These are phyloP conservation scores for Phytopythium helicoides DNA, from an alignment of 352 stramenopile genomes.

Conservation along the genomic window DNA sequence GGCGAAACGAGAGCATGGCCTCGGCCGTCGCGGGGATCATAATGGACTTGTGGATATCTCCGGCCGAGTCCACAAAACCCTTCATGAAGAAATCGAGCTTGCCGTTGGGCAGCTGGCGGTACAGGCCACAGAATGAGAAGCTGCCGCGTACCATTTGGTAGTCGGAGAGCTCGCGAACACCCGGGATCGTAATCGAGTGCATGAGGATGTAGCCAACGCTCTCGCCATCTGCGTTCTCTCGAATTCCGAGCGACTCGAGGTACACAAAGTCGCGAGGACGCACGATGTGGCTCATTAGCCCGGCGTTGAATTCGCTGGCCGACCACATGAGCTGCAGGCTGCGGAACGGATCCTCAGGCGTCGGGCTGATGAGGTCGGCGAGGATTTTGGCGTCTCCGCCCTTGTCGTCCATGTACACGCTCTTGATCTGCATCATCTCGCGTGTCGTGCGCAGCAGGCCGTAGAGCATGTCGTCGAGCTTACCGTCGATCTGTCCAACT, in stretches of 20 bases:
- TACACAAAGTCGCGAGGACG: constrained; percentile 46
- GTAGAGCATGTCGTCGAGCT: constrained; percentile 52
- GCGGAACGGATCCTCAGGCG: constrained; percentile 36
- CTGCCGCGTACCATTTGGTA: constrained; percentile 32
- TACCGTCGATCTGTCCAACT: constrained; percentile 39
- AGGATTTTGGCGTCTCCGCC: constrained; percentile 39
- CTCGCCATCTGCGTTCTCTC: constrained; percentile 33
- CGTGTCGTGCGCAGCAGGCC: constrained; percentile 23
- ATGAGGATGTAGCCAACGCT: constrained; percentile 57
- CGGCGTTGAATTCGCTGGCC: constrained; percentile 20
- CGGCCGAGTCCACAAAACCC: neutral
- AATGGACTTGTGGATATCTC: neutral
- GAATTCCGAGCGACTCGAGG: constrained; percentile 42
- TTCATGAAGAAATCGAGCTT: neutral
- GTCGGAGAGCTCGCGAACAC: constrained; percentile 23
- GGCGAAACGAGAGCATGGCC: neutral
- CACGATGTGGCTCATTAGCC: constrained; percentile 26
- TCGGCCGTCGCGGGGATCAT: neutral
- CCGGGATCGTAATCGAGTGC: constrained; percentile 41
- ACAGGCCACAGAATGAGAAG: constrained; percentile 43
- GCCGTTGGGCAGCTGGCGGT: constrained; percentile 11
- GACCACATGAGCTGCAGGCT: constrained; percentile 46
- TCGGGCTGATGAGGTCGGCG: constrained; percentile 28
- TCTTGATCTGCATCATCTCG: constrained; percentile 25
- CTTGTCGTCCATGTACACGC: constrained; percentile 24